A percentile compares a stretch with the other conserved stretches of the same genome.
Evolutionary conservation across 805 yeast genomes (phyloP).

Genomic region (Saccharomycopsis amapae): DNA sequence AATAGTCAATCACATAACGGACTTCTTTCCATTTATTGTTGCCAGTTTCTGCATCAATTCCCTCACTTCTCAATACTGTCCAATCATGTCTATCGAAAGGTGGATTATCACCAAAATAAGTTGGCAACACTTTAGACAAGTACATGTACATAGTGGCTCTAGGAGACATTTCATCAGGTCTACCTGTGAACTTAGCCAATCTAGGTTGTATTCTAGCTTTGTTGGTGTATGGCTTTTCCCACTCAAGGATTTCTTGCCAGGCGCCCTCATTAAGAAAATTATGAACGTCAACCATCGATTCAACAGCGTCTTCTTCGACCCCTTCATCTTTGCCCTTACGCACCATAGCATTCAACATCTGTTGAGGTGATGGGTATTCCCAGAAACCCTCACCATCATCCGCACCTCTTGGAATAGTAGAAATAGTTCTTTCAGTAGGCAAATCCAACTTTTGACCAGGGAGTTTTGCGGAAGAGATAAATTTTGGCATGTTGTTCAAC

Average conservation of each 20-base stretch:
- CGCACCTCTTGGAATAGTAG: conserved; percentile 82
- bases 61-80: conserved; percentile 74
- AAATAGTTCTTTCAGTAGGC: conserved; percentile 77
- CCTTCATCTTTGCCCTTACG: conserved; percentile 86
- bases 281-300: conserved; percentile 94
- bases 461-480: conserved; percentile 54
- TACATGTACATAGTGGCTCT: conserved; percentile 65
- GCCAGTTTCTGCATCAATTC: conserved; percentile 26
- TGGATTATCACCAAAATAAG: conserved; percentile 61
- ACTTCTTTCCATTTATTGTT: conserved; percentile 56
- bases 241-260: conserved; percentile 86
- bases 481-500: conserved; percentile 80
- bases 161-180: conserved; percentile 83
- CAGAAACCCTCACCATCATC: conserved; percentile 63
- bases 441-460: conserved; percentile 76
- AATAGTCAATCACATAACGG: conserved; percentile 91
- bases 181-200: conserved; percentile 79
- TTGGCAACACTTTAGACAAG: conserved; percentile 67
- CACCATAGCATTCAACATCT: conserved; percentile 96
- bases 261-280: conserved; percentile 96
- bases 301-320: conserved; percentile 92
- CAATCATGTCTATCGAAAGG: conserved; percentile 99
- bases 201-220: conserved; percentile 59
- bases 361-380: conserved; percentile 99
- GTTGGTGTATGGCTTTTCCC: conserved; percentile 73